phyloP scores from a whole-genome alignment of 2,329 filamentous ascomycete species.

The Fusarium lateritium region DNA sequence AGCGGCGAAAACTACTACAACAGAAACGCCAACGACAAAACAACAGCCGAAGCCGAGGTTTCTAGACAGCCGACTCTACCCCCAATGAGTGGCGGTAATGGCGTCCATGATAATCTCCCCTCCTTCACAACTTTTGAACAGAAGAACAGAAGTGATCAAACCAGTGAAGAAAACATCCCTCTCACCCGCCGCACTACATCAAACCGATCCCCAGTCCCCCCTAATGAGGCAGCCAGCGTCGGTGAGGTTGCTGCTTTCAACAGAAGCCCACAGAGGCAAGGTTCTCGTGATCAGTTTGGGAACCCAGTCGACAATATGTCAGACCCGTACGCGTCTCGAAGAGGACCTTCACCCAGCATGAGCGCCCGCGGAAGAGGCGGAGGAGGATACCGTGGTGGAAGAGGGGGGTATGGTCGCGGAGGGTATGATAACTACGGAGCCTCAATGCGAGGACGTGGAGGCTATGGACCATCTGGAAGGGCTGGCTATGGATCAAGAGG shows the following conservation, averaged over 20 bases:
- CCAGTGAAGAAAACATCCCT: constrained; percentile 79
- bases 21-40: constrained; percentile 71
- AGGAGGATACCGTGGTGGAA: constrained; percentile 62
- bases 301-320: constrained; percentile 65
- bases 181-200: constrained; percentile 76
- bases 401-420: constrained; percentile 67
- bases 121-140: constrained; percentile 77
- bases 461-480: constrained; percentile 60
- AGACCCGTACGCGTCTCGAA: constrained; percentile 64
- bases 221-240: constrained; percentile 57
- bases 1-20: constrained; percentile 94
- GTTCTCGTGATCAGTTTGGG: constrained; percentile 74
- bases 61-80: constrained; percentile 72
- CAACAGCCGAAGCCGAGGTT: constrained; percentile 56
- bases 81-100: constrained; percentile 69
- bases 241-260: constrained; percentile 53
- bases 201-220: constrained; percentile 67
- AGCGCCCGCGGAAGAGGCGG: constrained; percentile 67
- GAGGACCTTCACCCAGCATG: constrained; percentile 63
- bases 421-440: constrained; percentile 64
- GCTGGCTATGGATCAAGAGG: constrained; percentile 61
- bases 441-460: constrained; percentile 58
- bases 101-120: constrained; percentile 64
- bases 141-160: constrained; percentile 71
- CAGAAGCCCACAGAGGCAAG: constrained; percentile 56